phyloP scores from a whole-genome alignment of 1,284 basidiomycete genomes.

The Gymnopus androsaceus region DNA sequence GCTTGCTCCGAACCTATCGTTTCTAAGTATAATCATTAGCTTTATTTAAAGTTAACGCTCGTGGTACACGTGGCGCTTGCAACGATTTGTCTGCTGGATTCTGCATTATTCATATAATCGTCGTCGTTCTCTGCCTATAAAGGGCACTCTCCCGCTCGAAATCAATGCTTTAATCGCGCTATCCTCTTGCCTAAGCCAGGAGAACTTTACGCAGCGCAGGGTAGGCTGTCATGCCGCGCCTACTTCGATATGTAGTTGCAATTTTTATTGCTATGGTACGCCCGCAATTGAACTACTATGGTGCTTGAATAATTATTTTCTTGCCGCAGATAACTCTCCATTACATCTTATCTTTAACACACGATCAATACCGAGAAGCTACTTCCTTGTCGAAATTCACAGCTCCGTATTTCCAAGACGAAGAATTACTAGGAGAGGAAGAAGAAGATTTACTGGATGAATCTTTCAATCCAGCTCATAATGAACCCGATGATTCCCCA shows the following conservation, averaged over 20 bases:
- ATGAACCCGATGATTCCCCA: not conserved
- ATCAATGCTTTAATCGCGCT: too few species aligned
- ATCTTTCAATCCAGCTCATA: not conserved
- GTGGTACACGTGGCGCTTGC: too few species aligned
- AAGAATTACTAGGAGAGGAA: not conserved
- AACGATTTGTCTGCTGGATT: too few species aligned
- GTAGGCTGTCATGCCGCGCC: constrained; percentile 2
- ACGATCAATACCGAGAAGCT: not conserved
- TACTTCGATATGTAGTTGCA: not conserved
- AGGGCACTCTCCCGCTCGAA: too few species aligned
- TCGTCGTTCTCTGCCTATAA: too few species aligned
- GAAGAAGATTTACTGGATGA: not conserved
- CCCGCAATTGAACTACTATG: not conserved
- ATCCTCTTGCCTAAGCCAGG: too few species aligned
- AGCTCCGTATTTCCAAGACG: not conserved
- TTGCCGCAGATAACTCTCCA: not conserved
- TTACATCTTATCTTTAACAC: not conserved
- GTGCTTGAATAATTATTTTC: not conserved
- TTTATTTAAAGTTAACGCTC: too few species aligned
- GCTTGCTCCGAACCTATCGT: too few species aligned
- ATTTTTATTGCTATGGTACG: not conserved
- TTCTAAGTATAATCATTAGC: too few species aligned
- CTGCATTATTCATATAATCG: too few species aligned
- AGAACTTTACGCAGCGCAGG: too few species aligned
- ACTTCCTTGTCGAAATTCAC: not conserved